Conservation (phyloP, 805 yeast species). For the Ogataea saltuana region DNA sequence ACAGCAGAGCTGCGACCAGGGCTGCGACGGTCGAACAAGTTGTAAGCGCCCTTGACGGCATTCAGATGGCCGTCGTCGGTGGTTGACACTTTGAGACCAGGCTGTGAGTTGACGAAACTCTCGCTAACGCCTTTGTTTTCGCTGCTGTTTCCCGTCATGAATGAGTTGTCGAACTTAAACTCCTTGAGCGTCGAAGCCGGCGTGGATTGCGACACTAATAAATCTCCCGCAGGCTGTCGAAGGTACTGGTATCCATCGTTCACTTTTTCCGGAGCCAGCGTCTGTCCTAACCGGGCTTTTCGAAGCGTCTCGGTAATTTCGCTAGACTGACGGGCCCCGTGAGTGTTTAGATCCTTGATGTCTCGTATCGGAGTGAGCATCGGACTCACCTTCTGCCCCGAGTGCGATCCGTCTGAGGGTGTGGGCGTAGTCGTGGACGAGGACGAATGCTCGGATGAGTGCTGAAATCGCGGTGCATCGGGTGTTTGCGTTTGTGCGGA, state of each 20-base stretch:
- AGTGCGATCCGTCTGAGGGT: too few relatives aligned
- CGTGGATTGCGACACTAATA: conserved; percentile 9
- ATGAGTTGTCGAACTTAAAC: conserved; percentile 13
- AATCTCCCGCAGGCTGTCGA: conserved; percentile 8
- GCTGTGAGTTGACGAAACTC: conserved; percentile 25
- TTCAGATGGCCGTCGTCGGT: conserved; percentile 26
- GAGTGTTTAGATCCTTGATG: conserved; percentile 3
- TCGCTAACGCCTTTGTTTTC: conserved; percentile 23
- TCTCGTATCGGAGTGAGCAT: conserved; percentile 19
- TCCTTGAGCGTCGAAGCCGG: conserved; percentile 17
- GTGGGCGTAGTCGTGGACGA: too few relatives aligned
- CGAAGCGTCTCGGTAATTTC: conserved; percentile 27
- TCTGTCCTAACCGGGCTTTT: conserved; percentile 29
- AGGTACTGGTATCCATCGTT: conserved; percentile 23
- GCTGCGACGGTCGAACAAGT: conserved; percentile 29
- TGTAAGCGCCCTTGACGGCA: conserved; percentile 34
- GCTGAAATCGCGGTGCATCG: too few relatives aligned
- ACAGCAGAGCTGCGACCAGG: too few relatives aligned
- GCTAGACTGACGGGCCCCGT: conserved; percentile 2
- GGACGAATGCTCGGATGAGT: too few relatives aligned
- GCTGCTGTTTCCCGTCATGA: background rate
- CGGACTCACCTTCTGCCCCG: background rate
- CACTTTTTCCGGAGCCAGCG: conserved; percentile 29
- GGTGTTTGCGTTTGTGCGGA: too few relatives aligned
- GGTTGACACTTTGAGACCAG: conserved; percentile 24